phyloP scores from a whole-genome alignment of 1,139 yeast species.

The Debaryomycetaceae sp. region DNA sequence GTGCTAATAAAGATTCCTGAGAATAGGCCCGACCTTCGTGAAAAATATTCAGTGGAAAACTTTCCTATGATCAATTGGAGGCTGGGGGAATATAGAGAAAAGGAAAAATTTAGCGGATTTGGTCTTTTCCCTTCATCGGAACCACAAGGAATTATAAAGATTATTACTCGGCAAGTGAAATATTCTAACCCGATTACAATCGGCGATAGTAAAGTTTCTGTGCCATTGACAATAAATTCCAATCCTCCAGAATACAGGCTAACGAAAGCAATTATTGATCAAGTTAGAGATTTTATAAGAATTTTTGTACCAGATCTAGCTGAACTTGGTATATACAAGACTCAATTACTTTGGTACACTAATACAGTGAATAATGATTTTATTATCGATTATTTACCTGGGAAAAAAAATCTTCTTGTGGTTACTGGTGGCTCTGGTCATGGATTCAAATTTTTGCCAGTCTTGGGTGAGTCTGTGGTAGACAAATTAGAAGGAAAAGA shows the following conservation, averaged over 20 bases:
- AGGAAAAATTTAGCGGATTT: slow-evolving; percentile 4
- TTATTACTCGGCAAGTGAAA: slow-evolving; percentile 9
- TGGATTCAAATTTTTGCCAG: slow-evolving; percentile 33
- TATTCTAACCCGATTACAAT: slow-evolving; percentile 9
- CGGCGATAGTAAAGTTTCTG: slow-evolving; percentile 6
- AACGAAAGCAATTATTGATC: slow-evolving; percentile 5
- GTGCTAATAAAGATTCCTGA: slow-evolving; percentile 25
- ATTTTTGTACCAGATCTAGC: slow-evolving; percentile 10
- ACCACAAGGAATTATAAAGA: slow-evolving; percentile 9
- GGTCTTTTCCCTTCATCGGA: slow-evolving; percentile 6
- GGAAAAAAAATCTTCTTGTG: slow-evolving; percentile 29
- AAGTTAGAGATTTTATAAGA: slow-evolving; percentile 1
- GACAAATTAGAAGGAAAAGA: slow-evolving; percentile 22
- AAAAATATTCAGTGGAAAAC: slow-evolving; percentile 20
- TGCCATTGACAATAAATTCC: slow-evolving; percentile 4
- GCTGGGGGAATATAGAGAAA: slow-evolving; percentile 4
- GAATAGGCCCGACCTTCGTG: slow-evolving; percentile 19
- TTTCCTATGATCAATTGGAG: slow-evolving; percentile 28
- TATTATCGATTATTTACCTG: slow-evolving; percentile 38
- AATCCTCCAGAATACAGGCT: slow-evolving; percentile 6
- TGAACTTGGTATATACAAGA: slow-evolving; percentile 7
- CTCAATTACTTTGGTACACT: slow-evolving; percentile 32
- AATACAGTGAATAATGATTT: slow-evolving; percentile 42
- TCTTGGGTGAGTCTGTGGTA: slow-evolving; percentile 28
- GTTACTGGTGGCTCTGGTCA: slow-evolving; percentile 49